Base-by-base conservation (phyloP, 2,329 filamentous ascomycete genomes). In the Botrytis sinoallii region DNA sequence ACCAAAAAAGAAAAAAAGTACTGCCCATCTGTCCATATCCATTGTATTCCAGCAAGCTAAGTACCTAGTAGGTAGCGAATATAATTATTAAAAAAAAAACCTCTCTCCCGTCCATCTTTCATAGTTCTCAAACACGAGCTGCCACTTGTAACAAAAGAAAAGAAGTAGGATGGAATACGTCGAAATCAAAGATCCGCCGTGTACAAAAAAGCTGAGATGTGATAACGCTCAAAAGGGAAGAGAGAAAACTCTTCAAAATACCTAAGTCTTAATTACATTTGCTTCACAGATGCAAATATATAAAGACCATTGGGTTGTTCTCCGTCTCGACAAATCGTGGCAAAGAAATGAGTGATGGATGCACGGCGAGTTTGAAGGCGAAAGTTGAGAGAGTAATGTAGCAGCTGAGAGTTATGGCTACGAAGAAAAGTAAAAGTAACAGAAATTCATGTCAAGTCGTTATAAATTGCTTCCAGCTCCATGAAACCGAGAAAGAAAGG, bases 71-170 rank as follows among this genome's bases (percentile, higher is more conserved):
- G 70, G 35, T 64, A 67, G 61, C 70, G 57, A 72, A 72, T 72
- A 72, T 72, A 59, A 67, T 66, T 72, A 72, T 67, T 67, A 57
- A 32, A 35, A 72, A 72, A 72, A 65, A 42, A 55, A 12, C 20
- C 22, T 29, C 29, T 42, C 46, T 20, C 46, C 46, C 9, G n/a
- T 16, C 65, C 32, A n/a, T 29, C 64, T 42, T 48, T 48, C 66
- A 22, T 42, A 35, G 42, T 40, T 55, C 48, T 29, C n/a, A 57
- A 64, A 57, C 38, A 55, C 9, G 64, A 68, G 18, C 35, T 55
- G 22, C 35, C 66, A 32, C 18, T 7, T 22, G 29, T 29, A 32
- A 68, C 66, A 57, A 68, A 68, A 18, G 48, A 40, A 68, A 68
- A 68, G 29, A 18, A 42, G 20, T 22, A 57, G 35, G 52, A 57